A percentile compares a stretch with the other conserved stretches of the same genome.
Evolutionary conservation across 495 filamentous ascomycete genomes (phyloP).

Genomic region (Aspergillus saccharolyticus): DNA sequence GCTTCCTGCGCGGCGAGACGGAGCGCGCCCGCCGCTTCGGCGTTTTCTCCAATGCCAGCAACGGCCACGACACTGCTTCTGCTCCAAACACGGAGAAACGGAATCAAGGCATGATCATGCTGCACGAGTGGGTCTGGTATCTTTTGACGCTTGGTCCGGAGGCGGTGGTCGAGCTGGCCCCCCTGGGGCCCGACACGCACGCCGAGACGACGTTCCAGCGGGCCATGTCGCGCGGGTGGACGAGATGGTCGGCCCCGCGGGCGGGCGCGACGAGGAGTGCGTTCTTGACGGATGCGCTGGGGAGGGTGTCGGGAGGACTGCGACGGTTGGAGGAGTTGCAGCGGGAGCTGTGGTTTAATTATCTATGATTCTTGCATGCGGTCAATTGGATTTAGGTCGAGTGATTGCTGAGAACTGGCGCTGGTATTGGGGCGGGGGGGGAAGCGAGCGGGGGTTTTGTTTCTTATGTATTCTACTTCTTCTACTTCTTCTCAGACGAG

Average conservation of each 20-base stretch:
- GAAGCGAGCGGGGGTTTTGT: background rate
- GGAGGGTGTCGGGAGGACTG: background rate
- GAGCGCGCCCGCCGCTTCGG: slow-evolving; percentile 3
- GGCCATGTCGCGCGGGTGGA: slow-evolving; percentile 8
- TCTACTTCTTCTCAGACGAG: background rate
- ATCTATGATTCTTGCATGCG: background rate
- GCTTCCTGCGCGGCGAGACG: slow-evolving; percentile 8
- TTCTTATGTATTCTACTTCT: background rate
- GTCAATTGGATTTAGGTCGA: no score
- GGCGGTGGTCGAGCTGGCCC: slow-evolving; percentile 8
- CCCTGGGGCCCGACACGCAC: slow-evolving; percentile 2
- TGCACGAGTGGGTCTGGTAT: slow-evolving; percentile 9
- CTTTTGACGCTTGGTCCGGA: slow-evolving; percentile 7
- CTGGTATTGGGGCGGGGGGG: no score
- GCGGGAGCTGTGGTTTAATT: background rate
- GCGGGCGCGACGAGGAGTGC: background rate
- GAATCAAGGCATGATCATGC: background rate
- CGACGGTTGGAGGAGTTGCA: slow-evolving; percentile 4
- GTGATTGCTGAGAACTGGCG: no score
- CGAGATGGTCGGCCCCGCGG: slow-evolving; percentile 2
- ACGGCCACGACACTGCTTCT: no score
- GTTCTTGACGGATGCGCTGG: slow-evolving; percentile 1
- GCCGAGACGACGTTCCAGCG: slow-evolving; percentile 5
- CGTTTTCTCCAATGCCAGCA: slow-evolving; percentile 1
- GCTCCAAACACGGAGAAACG: background rate